These are phyloP conservation scores for Picea engelmannii DNA, from an alignment of 83 land plant species.

Conservation along the genomic window DNA sequence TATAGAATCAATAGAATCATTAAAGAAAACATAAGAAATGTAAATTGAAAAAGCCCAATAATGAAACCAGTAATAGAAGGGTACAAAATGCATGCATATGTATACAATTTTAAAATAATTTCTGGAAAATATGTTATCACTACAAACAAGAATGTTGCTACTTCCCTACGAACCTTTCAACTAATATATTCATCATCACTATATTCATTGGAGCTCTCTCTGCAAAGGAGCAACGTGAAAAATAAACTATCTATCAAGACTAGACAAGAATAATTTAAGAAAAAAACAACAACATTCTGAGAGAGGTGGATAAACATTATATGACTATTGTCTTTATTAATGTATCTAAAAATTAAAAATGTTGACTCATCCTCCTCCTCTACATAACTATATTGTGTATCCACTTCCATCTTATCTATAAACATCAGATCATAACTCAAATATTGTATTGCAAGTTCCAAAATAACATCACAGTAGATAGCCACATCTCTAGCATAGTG, in stretches of 20 bases:
- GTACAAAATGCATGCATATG: conserved; percentile 55
- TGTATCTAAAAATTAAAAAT: not conserved
- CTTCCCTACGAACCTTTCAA: conserved; percentile 98
- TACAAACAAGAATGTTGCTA: conserved; percentile 83
- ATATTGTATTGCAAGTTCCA: conserved; percentile 31
- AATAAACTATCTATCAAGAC: not conserved
- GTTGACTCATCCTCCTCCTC: conserved; percentile 35
- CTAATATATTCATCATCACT: conserved; percentile 59
- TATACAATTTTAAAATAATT: conserved; percentile 74
- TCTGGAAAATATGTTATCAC: conserved; percentile 91
- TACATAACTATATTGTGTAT: too few species aligned
- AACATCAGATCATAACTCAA: conserved; percentile 93
- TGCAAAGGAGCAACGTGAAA: conserved; percentile 25
- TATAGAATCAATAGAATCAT: not conserved
- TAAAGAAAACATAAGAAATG: conserved; percentile 5
- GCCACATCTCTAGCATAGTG: conserved; percentile 36
- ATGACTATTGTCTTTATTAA: not conserved
- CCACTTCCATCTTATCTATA: conserved; percentile 33
- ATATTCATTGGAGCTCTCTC: too few species aligned
- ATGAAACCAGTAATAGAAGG: not conserved
- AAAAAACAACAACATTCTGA: not conserved
- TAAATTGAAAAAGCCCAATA: not conserved
- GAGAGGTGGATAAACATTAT: not conserved
- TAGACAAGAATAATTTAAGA: not conserved
- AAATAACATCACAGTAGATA: too few species aligned